Conservation (phyloP, 345 rosid species). For the Gossypioides kirkii region DNA sequence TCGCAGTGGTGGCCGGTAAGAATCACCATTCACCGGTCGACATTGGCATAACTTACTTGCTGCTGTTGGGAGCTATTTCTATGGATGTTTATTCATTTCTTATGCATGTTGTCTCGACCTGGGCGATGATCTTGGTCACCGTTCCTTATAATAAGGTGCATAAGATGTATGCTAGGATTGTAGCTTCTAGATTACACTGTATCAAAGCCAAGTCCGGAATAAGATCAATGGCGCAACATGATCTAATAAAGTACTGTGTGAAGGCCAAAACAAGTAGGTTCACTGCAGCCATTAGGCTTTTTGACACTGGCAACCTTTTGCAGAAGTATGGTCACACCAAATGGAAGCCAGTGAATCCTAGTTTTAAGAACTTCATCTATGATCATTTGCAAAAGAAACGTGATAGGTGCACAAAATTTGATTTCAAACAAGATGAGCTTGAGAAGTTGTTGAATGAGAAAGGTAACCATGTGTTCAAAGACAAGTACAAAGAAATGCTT, state of each 20-base stretch:
- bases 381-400: not conserved
- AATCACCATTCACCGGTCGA: not conserved
- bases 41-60: not conserved
- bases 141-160: not conserved
- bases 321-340: not conserved
- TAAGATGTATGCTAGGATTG: not conserved
- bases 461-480: not conserved
- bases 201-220: not conserved
- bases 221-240: conserved; percentile 4
- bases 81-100: not conserved
- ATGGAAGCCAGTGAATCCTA: conserved; percentile 1
- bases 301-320: conserved; percentile 1
- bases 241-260: conserved; percentile 1
- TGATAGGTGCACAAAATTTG: too few species aligned
- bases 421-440: not conserved
- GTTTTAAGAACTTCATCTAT: conserved; percentile 1
- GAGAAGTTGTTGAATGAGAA: not conserved
- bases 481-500: not conserved
- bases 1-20: not conserved
- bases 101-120: not conserved
- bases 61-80: conserved; percentile 19
- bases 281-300: not conserved
- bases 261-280: not conserved
- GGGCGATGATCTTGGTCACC: not conserved
- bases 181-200: not conserved